Evolutionary conservation across 1,139 yeast species (phyloP), one percentile per base, ranked within the genome.

Genomic region (Pichia sp.): DNA sequence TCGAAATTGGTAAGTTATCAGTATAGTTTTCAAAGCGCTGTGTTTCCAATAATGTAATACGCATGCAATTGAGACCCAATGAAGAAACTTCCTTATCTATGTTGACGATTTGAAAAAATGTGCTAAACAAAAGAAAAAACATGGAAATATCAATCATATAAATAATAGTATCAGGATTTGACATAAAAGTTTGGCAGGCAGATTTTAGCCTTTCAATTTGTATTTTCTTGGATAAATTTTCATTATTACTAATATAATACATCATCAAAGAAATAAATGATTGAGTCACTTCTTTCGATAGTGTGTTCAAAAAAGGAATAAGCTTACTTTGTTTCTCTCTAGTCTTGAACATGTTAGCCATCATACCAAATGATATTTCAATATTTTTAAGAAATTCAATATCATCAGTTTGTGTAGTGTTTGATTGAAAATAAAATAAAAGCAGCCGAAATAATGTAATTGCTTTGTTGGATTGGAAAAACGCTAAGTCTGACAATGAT

Each of bases 101-200:
- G n/a, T 23, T 32, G 23, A 23, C 7, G 24, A 24, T 28, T 41
- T 47, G 33, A 33, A 34, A 37, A 37, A 40, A 11, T 38, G 28
- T 4, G 38, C 32, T 12, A 37, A 44, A 5, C 30, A 39, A 42
- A 9, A 31, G 30, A 7, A 33, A 30, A 1, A 39, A 22, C 10
- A 36, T 24, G 3, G 24, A 38, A 12, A 51, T 51, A 5, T 40
- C 41, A 8, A 37, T 38, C 9, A 50, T 29, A 5, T 41, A 31
- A 2, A 41, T 35, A 27, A 56, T 41, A 7, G 48, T 30, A 3
- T 28, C 32, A n/a, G 52, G 49, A 20, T 52, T 46, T 22, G 52
- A 37, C 55, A 58, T 57, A 24, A 56, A 46, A 3, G 44, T 42
- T 12, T 59, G 50, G 28, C 52, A 55, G 32, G 43, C 57, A 20